phyloP scores from a whole-genome alignment of 2,329 filamentous ascomycete species.

The Cladosporium velox region DNA sequence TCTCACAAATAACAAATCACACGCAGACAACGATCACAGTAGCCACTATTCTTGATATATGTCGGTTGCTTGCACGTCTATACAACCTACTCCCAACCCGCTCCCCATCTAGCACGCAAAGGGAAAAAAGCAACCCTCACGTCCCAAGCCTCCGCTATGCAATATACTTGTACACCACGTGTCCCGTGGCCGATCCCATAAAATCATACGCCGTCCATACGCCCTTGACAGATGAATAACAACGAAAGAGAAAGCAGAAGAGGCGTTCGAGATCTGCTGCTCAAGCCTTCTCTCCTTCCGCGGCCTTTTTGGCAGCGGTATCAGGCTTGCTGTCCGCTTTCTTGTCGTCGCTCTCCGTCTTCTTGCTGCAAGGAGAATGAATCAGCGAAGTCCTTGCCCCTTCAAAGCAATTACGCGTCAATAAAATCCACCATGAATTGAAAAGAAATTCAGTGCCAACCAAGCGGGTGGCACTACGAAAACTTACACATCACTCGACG shows the following conservation, averaged over 20 bases:
- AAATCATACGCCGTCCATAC: constrained; percentile 13
- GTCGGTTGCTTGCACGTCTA: constrained; percentile 16
- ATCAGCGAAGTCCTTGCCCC: constrained; percentile 32
- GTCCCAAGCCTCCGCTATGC: constrained; percentile 15
- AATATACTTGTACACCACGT: constrained; percentile 18
- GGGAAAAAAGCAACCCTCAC: background rate
- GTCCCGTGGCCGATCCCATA: constrained; percentile 1
- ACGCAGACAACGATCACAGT: background rate
- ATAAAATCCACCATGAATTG: background rate
- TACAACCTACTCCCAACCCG: constrained; percentile 16
- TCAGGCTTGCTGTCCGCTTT: constrained; percentile 16
- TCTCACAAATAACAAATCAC: background rate
- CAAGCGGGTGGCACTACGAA: constrained; percentile 2
- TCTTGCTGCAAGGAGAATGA: constrained; percentile 28
- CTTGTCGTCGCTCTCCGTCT: constrained; percentile 18
- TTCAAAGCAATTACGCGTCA: constrained; percentile 20
- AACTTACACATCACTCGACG: constrained; percentile 29
- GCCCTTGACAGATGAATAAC: background rate
- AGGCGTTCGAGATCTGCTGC: background rate
- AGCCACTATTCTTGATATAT: background rate
- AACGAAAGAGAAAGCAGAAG: background rate
- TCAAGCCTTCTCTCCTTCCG: constrained; percentile 1
- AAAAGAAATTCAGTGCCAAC: constrained; percentile 8
- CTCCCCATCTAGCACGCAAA: constrained; percentile 1
- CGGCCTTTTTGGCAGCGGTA: background rate